Evolutionary conservation across 1,284 basidiomycete species (phyloP).

Genomic region (Microstroma glucosiphilum): DNA sequence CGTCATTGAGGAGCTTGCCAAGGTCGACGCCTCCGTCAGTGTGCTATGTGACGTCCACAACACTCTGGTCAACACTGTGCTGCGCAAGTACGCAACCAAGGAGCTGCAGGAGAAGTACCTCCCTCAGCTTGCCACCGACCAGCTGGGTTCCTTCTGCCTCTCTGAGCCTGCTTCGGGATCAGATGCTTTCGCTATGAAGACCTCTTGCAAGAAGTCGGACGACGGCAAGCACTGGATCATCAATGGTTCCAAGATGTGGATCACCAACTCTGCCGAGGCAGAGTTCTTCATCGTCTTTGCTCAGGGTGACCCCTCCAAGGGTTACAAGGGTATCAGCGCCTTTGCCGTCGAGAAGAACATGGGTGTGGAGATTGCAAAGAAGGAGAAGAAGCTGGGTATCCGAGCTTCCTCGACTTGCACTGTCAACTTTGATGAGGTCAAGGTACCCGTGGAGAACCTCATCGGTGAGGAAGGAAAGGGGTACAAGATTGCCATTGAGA

Average conservation of each 20-base stretch:
- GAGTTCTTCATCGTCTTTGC: slow-evolving; percentile 83
- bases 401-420: slow-evolving; percentile 94
- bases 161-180: slow-evolving; percentile 89
- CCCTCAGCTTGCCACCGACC: slow-evolving; percentile 70
- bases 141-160: slow-evolving; percentile 92
- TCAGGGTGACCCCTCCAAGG: slow-evolving; percentile 86
- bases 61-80: slow-evolving; percentile 71
- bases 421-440: slow-evolving; percentile 90
- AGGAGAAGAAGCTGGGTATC: slow-evolving; percentile 97
- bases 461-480: slow-evolving; percentile 89
- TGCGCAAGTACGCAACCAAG: slow-evolving; percentile 77
- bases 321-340: slow-evolving; percentile 98
- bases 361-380: slow-evolving; percentile 96
- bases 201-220: slow-evolving; percentile 77
- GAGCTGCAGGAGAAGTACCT: slow-evolving; percentile 84
- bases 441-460: slow-evolving; percentile 84
- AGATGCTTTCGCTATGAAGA: slow-evolving; percentile 93
- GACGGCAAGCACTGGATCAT: slow-evolving; percentile 65
- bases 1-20: slow-evolving; percentile 93
- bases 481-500: slow-evolving; percentile 94
- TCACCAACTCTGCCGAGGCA: slow-evolving; percentile 94
- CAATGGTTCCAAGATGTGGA: slow-evolving; percentile 99
- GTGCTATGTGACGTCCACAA: slow-evolving; percentile 98
- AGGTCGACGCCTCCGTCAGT: slow-evolving; percentile 90
- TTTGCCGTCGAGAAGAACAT: slow-evolving; percentile 93